Percentiles rank a stretch among this genome's conserved stretches.
These are phyloP conservation scores for Poa annua DNA, from an alignment of 176 grass and related monocot genomes.

Conservation along the genomic window DNA sequence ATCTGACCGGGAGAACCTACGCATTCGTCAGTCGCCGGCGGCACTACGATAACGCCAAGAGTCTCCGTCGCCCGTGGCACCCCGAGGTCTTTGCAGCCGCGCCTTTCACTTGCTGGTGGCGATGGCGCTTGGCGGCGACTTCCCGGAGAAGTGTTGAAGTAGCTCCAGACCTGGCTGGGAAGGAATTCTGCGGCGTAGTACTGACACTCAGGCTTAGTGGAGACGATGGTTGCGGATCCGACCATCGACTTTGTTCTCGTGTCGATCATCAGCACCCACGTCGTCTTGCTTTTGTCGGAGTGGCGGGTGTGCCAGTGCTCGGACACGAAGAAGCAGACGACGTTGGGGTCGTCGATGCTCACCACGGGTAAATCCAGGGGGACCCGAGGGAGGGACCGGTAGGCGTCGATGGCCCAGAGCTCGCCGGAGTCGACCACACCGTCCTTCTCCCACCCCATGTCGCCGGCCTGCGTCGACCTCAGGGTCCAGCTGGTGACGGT, in stretches of 20 bases:
- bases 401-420: background rate
- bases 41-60: background rate
- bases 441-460: constrained; percentile 24
- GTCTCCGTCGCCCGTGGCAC: background rate
- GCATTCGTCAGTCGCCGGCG: background rate
- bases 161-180: background rate
- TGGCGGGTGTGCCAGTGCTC: background rate
- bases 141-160: background rate
- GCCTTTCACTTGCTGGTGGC: background rate
- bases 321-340: constrained; percentile 15
- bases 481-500: constrained; percentile 15
- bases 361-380: background rate
- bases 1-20: background rate
- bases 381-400: background rate
- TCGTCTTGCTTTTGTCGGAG: no score
- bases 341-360: background rate
- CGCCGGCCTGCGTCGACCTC: background rate
- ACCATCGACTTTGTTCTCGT: background rate
- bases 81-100: background rate
- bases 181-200: background rate
- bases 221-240: background rate
- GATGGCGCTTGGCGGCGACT: background rate
- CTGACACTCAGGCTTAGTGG: no score
- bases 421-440: background rate
- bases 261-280: background rate